phyloP scores from a whole-genome alignment of 164 flowering plant genomes.

The Vitis rotundifolia region DNA sequence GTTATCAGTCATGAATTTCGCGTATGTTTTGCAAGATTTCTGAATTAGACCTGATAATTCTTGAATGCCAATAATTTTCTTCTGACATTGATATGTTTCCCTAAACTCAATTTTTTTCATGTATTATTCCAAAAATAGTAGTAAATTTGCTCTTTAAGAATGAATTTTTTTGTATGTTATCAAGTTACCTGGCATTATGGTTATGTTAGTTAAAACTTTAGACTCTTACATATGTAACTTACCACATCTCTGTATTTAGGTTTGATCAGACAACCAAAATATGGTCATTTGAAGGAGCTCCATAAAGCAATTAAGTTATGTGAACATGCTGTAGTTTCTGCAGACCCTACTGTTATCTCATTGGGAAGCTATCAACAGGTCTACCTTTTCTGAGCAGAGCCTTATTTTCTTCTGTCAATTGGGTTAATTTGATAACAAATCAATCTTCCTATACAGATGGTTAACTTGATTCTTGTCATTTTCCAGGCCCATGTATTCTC shows the following conservation, averaged over 20 bases:
- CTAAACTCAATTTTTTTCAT: too few relatives aligned
- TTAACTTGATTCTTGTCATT: slow-evolving; percentile 12
- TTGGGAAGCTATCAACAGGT: slow-evolving; percentile 78
- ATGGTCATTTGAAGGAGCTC: slow-evolving; percentile 87
- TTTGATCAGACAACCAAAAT: slow-evolving; percentile 84
- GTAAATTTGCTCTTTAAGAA: too few relatives aligned
- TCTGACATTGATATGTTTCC: too few relatives aligned
- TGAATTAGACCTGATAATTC: too few relatives aligned
- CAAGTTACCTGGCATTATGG: too few relatives aligned
- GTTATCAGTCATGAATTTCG: too few relatives aligned
- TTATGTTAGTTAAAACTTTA: neutral
- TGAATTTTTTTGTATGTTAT: too few relatives aligned
- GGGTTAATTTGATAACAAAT: neutral
- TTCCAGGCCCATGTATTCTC: slow-evolving; percentile 84
- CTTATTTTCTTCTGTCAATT: neutral
- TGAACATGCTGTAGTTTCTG: slow-evolving; percentile 74
- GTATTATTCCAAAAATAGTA: too few relatives aligned
- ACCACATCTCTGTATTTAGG: slow-evolving; percentile 43
- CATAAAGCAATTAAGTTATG: slow-evolving; percentile 84
- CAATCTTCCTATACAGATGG: neutral
- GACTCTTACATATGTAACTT: neutral
- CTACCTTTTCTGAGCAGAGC: neutral
- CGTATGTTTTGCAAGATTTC: too few relatives aligned
- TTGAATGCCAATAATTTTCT: too few relatives aligned
- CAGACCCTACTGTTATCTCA: slow-evolving; percentile 70